Evolutionary conservation across 2,329 filamentous ascomycete genomes (phyloP).

Genomic region (Sordariomycetes sp.): DNA sequence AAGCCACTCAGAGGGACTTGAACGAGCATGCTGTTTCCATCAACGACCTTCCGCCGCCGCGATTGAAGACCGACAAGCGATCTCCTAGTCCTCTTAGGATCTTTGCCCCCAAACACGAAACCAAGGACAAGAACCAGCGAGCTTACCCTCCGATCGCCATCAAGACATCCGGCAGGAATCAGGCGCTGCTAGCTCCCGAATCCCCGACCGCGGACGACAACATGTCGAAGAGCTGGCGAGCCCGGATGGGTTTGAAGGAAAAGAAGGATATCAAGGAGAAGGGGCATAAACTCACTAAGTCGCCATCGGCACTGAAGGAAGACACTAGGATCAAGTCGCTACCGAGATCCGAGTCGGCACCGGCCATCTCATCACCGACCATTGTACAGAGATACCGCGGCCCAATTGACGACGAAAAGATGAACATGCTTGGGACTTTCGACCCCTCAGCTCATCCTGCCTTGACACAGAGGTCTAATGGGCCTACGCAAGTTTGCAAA

Average conservation of each 20-base stretch:
- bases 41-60: slow-evolving; percentile 22
- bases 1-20: slow-evolving; percentile 17
- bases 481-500: neutral
- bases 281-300: slow-evolving; percentile 1
- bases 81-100: slow-evolving; percentile 18
- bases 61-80: slow-evolving; percentile 16
- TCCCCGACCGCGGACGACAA: slow-evolving; percentile 18
- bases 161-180: slow-evolving; percentile 16
- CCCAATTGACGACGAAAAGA: neutral
- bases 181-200: slow-evolving; percentile 16
- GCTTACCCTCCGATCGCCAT: slow-evolving; percentile 28
- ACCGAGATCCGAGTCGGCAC: neutral
- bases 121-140: slow-evolving; percentile 15
- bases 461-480: neutral
- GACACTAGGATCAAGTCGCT: neutral
- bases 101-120: slow-evolving; percentile 5
- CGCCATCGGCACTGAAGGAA: neutral
- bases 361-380: neutral
- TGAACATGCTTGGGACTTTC: neutral
- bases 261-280: slow-evolving; percentile 1
- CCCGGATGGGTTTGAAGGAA: slow-evolving; percentile 14
- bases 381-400: neutral
- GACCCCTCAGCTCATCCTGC: neutral
- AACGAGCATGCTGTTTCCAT: slow-evolving; percentile 13
- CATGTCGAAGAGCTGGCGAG: slow-evolving; percentile 22